Conservation (phyloP, 768 basidiomycete species). For the Hirschioporus abietinus region DNA sequence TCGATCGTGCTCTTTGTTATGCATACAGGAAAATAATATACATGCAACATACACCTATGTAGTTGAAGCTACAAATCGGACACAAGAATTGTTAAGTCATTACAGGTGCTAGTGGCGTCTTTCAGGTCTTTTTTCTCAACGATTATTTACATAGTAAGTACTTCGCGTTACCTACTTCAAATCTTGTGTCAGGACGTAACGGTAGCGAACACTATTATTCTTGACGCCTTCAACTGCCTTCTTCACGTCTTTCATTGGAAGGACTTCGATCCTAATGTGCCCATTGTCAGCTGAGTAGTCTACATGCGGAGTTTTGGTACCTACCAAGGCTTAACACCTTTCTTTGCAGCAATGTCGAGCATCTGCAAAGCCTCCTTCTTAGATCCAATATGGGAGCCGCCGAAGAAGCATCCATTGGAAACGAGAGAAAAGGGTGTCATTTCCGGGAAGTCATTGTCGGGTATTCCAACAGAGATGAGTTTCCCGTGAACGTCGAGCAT, state of each 20-base stretch:
- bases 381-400: slow-evolving; percentile 42
- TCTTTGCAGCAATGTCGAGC: slow-evolving; percentile 52
- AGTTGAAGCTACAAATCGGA: too few species aligned
- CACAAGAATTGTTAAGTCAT: too few species aligned
- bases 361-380: slow-evolving; percentile 53
- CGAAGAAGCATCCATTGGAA: slow-evolving; percentile 16
- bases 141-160: too few species aligned
- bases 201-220: slow-evolving; percentile 45
- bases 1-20: too few species aligned
- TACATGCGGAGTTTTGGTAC: slow-evolving; percentile 17
- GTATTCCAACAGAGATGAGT: slow-evolving; percentile 54
- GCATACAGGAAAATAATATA: too few species aligned
- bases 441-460: slow-evolving; percentile 41
- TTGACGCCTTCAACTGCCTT: slow-evolving; percentile 45
- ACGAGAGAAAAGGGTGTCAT: slow-evolving; percentile 32
- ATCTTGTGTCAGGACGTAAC: slow-evolving; percentile 37
- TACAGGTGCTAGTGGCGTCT: too few species aligned
- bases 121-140: too few species aligned
- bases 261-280: slow-evolving; percentile 25
- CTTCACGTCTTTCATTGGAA: slow-evolving; percentile 42
- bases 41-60: too few species aligned
- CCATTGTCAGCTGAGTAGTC: background rate
- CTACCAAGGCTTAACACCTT: slow-evolving; percentile 46
- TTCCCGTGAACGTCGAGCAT: slow-evolving; percentile 48
- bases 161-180: background rate